Base-by-base conservation (phyloP, 805 yeast genomes). In the Ogataea pignaliae region DNA sequence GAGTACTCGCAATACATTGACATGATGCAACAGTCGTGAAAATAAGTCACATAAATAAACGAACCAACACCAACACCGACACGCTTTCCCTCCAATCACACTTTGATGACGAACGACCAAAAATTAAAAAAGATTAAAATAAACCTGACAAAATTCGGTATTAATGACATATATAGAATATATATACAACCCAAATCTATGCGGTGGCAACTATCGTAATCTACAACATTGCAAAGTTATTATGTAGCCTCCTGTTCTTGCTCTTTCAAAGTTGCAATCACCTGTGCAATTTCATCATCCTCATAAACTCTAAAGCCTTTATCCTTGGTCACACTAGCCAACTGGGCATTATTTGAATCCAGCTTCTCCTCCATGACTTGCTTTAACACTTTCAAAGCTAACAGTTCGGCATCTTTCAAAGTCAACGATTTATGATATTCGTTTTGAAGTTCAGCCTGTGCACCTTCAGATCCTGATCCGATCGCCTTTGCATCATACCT, bases 351-450 rank as follows among this genome's bases (percentile, higher is more conserved):
- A 54, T 85, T 86, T 44, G 95, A 84, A 66, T 93, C 97, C 59
- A 93, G 73, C 70, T 91, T 93, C 69, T 93, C 99, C 72, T 93
- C 99, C 99, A 93, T 93, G 37, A 93, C 99, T 69, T 93, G 99
- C 65, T 90, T 90, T 56, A 93, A 76, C 44, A 88, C 86, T 70
- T 89, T 90, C 61, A 93, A 75, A 7, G 90, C 84, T 61, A 93
- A 73, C 36, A 86, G 68, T 72, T 93, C 98, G 9, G 98, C 99
- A 64, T 95, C 99, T 54, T 82, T 80, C 55, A 93, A 71, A 12
- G 97, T 88, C 57, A 93, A 75, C 16, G 96, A 87, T 53, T 84
- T 84, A 69, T 91, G 98, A 70, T 93, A 93, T 69, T 93, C 97
- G 60, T 90, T 91, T 66, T 90, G 97, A 61, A 93, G 75, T 66